Conservation (phyloP, 495 filamentous ascomycete species). For the Melanomma pulvis-pyrius region DNA sequence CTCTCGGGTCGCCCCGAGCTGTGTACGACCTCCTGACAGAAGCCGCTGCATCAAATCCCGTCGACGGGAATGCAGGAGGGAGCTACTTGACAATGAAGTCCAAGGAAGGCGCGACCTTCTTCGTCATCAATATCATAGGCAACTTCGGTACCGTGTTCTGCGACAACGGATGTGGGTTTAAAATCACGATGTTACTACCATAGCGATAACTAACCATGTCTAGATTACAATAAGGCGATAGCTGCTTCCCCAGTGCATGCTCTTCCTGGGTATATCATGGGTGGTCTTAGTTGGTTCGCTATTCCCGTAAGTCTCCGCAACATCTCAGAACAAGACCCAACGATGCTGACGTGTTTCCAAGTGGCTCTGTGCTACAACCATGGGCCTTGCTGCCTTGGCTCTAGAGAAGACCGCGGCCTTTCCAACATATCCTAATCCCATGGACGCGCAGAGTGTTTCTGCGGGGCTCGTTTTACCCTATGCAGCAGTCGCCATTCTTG, state of each 20-base stretch:
- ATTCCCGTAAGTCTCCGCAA: no score
- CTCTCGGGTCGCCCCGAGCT: conserved; percentile 76
- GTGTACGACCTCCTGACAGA: conserved; percentile 80
- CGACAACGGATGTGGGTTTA: conserved; percentile 60
- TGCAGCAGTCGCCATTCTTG: conserved; percentile 85
- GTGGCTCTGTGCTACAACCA: conserved; percentile 91
- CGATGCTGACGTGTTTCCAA: no score
- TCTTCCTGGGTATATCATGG: conserved; percentile 87
- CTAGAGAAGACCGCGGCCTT: conserved; percentile 75
- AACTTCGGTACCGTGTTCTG: conserved; percentile 71
- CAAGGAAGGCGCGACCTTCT: conserved; percentile 88
- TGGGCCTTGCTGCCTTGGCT: conserved; percentile 85
- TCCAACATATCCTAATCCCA: conserved; percentile 71
- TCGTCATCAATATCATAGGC: conserved; percentile 85
- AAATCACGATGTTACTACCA: no score
- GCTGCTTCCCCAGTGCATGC: conserved; percentile 39
- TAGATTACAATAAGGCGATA: no score
- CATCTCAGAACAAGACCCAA: no score
- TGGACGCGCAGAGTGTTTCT: conserved; percentile 73
- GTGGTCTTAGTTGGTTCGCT: conserved; percentile 91
- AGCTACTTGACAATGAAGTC: conserved; percentile 91
- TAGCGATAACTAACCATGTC: conserved; percentile 31
- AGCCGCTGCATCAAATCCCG: conserved; percentile 72
- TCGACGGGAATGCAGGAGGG: conserved; percentile 81
- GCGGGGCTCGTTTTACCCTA: conserved; percentile 88